Percentiles rank a stretch among this genome's conserved stretches.
Conservation (phyloP, 176 grass and related monocot genomes). For the Melocanna baccifera region DNA sequence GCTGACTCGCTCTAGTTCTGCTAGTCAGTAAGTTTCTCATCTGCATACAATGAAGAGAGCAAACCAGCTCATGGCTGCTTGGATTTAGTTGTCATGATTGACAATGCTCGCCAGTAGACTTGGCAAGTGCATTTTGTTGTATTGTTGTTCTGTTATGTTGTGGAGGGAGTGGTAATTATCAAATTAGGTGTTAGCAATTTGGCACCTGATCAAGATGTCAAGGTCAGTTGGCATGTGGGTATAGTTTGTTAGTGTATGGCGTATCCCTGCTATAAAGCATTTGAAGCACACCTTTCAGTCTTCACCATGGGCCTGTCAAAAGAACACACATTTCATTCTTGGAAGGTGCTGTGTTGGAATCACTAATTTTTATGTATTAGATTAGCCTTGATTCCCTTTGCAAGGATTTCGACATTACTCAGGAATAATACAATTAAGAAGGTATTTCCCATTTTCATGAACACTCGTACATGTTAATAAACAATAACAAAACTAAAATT, state of each 20-base stretch:
- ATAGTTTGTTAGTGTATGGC: neutral
- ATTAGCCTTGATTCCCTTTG: neutral
- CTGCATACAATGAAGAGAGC: constrained; percentile 47
- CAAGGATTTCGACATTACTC: neutral
- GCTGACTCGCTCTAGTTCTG: constrained; percentile 41
- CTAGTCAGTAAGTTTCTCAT: constrained; percentile 52
- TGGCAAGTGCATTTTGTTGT: neutral
- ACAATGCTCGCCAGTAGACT: constrained; percentile 34
- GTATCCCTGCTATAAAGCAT: neutral
- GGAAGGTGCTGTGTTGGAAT: neutral
- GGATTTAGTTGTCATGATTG: constrained; percentile 49
- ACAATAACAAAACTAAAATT: neutral
- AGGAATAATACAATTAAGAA: neutral
- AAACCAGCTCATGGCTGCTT: constrained; percentile 56
- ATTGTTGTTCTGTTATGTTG: neutral
- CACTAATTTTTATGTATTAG: neutral
- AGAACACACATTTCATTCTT: neutral
- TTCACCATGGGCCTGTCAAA: neutral
- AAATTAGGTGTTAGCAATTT: neutral
- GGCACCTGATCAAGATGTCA: neutral
- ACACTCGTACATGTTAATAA: neutral
- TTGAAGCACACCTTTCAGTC: neutral
- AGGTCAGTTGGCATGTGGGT: neutral
- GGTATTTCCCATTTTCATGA: neutral
- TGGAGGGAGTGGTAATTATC: neutral